Evolutionary conservation across 164 flowering plant genomes (phyloP).

Genomic region (Euptelea pleiosperma): DNA sequence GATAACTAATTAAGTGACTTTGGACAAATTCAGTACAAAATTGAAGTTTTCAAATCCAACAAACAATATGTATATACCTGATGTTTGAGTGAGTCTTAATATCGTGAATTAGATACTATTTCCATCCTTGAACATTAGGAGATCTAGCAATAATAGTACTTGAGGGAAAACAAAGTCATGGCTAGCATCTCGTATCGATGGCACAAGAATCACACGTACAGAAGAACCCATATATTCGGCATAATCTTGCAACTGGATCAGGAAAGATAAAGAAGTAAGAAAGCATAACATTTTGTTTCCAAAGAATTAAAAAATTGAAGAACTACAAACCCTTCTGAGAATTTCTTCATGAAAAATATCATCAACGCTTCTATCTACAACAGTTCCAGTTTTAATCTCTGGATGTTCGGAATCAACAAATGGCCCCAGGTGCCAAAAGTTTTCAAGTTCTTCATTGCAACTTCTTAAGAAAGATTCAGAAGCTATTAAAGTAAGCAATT

Average conservation of each 20-base stretch:
- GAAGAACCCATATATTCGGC: conserved; percentile 75
- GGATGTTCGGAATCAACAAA: conserved; percentile 96
- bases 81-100: conserved; percentile 25
- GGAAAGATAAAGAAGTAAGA: conserved; percentile 1
- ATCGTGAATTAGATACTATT: not conserved
- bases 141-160: conserved; percentile 39
- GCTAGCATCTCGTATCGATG: conserved; percentile 86
- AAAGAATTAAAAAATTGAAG: not conserved
- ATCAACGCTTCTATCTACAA: conserved; percentile 60
- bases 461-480: conserved; percentile 6
- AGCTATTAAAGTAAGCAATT: not conserved
- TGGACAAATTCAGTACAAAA: too few species aligned
- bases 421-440: conserved; percentile 77
- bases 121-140: not conserved
- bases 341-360: conserved; percentile 73
- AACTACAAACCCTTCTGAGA: conserved; percentile 57
- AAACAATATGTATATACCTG: conserved; percentile 62
- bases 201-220: conserved; percentile 73
- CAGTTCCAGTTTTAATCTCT: conserved; percentile 67
- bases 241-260: conserved; percentile 78
- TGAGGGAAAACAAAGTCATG: conserved; percentile 98
- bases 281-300: not conserved
- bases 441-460: not conserved
- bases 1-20: too few species aligned
- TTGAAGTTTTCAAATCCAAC: not conserved